Base-by-base conservation (phyloP, 306 rosid species). In the Cotoneaster glaucophyllus region DNA sequence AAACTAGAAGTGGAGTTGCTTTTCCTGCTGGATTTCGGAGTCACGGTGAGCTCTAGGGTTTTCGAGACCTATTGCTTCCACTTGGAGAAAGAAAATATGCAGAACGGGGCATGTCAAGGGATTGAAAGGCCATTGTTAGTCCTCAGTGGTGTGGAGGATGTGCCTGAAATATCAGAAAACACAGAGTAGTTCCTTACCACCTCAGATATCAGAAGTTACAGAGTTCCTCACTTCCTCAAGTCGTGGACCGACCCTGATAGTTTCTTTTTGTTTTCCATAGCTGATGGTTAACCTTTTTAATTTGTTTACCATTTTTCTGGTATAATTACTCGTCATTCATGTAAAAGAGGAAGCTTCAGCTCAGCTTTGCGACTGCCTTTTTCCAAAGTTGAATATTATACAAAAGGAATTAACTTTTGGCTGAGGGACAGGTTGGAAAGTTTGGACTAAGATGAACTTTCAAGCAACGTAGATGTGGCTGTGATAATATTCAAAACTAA, bases 1-100 rank as follows among this genome's bases (percentile, higher is more conserved):
- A 93, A 74, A 85, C 88, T 93, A 21, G 98, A 93, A 76, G 19
- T 91, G 64, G 97, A 93, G 87, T 80, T 95, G 78, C 98, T 95
- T 5, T 90, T 83, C 83, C 84, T 89, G 53, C 82, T 95, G 84
- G 97, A 95, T 85, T 95, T 90, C 82, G 86, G 89, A 59, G 93
- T 95, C 9, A 71, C 64, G 64, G 97, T 95, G 22, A 87, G 93
- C 88, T 82, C 89, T 26, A 61, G 93, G 12, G 88, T 75, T 8
- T 90, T 95, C 25, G 96, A 92, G 82, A 84, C 84, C 74, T 95
- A 95, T 58, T 92, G 97, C 72, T 80, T 81, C 69, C 98, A 87
- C 64, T 83, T 95, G 71, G 98, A 92, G 71, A 92, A 82, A 28
- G 97, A 90, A 79, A 89, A 86, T 88, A 43, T 76, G 28, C 26